Base-by-base conservation (phyloP, 2,329 filamentous ascomycete genomes). In the Cladobotryum mycophilum region DNA sequence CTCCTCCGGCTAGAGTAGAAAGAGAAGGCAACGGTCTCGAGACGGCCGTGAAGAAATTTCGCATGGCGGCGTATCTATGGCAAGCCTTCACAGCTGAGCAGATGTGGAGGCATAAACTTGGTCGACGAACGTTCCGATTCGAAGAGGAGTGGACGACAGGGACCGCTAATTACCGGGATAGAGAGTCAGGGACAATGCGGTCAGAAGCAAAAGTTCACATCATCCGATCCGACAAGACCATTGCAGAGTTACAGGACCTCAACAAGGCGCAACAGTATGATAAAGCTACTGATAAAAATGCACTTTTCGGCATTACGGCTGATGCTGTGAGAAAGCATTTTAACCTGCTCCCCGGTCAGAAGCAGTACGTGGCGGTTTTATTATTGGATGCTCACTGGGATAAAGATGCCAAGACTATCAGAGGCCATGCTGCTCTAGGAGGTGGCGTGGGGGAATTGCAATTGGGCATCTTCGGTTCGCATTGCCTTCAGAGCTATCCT, bases 21-120 rank as follows among this genome's bases (percentile, higher is more conserved):
- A 83, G 79, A 58, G 91, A 95, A 74, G 91, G 89, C 15, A 95
- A 96, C 67, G 80, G 79, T 1, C 65, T 97, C 35, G 85, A 91
- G 11, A 82, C 81, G 7, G 93, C 93, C 0, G 78, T 95, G 47
- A 82, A 81, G 61, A 99, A 99, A 66, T 96, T 93, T 65, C 82
- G 91, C 56, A 96, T 95, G 87, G 86, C 90, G 15, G 92, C 89
- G 20, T 96, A 97, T 65, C 76, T 97, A 13, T 97, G 93, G 91
- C 93, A 99, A 66, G 89, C 91, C 7, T 97, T 95, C 62, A 97
- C 92, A 0, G 89, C 89, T 6, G 93, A 99, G 67, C 91, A 97
- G 66, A 97, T 97, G 92, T 86, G 82, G 66, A 84, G 89, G 55
- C 88, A 96, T 65, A 88, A 86, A 54, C 82, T 97, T 58, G 90